A percentile compares a stretch with the other conserved stretches of the same genome.
Conservation (phyloP, 2,329 filamentous ascomycete genomes). For the Podosphaera leucotricha region DNA sequence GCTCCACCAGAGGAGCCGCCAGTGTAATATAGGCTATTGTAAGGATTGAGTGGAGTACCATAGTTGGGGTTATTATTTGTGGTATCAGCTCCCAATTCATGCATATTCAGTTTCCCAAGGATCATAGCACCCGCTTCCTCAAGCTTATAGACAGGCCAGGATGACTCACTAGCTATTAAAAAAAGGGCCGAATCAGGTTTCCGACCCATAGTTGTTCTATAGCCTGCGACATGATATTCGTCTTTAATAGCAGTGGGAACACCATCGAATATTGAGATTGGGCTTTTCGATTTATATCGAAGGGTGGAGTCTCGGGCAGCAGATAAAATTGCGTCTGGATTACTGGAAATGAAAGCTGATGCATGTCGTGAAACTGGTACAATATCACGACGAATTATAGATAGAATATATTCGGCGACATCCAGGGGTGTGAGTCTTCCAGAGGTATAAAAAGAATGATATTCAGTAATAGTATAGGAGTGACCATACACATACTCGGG, state of each 20-base stretch:
- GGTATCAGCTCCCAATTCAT: conserved; percentile 57
- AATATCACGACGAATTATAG: conserved; percentile 39
- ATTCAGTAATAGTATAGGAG: conserved; percentile 37
- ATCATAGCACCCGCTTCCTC: conserved; percentile 49
- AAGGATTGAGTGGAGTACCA: conserved; percentile 56
- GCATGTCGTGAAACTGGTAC: conserved; percentile 35
- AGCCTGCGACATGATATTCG: conserved; percentile 52
- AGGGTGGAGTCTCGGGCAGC: conserved; percentile 51
- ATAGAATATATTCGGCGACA: conserved; percentile 47
- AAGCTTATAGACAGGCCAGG: conserved; percentile 48
- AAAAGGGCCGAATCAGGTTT: conserved; percentile 62
- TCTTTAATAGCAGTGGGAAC: conserved; percentile 71
- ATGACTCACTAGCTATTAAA: conserved; percentile 39
- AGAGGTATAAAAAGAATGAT: conserved; percentile 48
- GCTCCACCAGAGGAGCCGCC: conserved; percentile 86
- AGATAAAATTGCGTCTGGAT: conserved; percentile 35
- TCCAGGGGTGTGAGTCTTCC: conserved; percentile 47
- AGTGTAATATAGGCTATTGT: conserved; percentile 48
- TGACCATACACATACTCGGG: not conserved
- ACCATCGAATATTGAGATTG: conserved; percentile 51
- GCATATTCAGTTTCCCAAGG: conserved; percentile 65
- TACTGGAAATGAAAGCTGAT: conserved; percentile 47
- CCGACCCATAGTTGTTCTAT: conserved; percentile 45
- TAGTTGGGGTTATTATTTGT: conserved; percentile 73
- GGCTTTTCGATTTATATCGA: conserved; percentile 42